phyloP scores from a whole-genome alignment of 495 filamentous ascomycete genomes.

The Apiosordaria backusii region DNA sequence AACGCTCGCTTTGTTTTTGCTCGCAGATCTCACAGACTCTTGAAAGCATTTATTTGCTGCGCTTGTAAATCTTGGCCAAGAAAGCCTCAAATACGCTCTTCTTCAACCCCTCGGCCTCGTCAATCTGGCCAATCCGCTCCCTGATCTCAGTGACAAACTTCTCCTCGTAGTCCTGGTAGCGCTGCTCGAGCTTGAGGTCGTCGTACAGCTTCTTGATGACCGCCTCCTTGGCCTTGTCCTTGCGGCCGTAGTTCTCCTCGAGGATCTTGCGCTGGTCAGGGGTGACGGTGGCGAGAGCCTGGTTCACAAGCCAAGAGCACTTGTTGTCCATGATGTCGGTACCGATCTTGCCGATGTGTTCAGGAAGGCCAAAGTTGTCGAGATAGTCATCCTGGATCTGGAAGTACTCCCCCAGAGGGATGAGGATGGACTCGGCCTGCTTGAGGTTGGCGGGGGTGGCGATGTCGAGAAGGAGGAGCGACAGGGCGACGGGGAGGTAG shows the following conservation, averaged over 20 bases:
- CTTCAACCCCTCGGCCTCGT: constrained; percentile 83
- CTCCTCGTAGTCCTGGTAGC: constrained; percentile 88
- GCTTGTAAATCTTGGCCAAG: constrained; percentile 94
- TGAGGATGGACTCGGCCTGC: constrained; percentile 83
- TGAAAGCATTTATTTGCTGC: constrained; percentile 68
- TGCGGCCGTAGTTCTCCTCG: constrained; percentile 84
- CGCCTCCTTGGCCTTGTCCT: constrained; percentile 74
- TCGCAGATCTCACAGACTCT: neutral
- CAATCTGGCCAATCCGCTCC: constrained; percentile 69
- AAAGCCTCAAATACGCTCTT: constrained; percentile 86
- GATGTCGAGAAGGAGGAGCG: constrained; percentile 73
- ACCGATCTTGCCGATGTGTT: constrained; percentile 92
- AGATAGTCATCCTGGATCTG: constrained; percentile 98
- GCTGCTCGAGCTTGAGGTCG: constrained; percentile 74
- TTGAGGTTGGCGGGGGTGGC: constrained; percentile 82
- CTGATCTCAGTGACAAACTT: constrained; percentile 69
- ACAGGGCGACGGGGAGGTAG: constrained; percentile 94
- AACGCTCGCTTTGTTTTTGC: neutral
- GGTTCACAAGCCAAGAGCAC: constrained; percentile 96
- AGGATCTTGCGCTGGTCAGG: constrained; percentile 78
- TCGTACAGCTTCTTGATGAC: constrained; percentile 83
- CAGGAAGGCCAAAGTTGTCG: constrained; percentile 90
- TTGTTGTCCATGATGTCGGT: constrained; percentile 99
- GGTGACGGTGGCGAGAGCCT: constrained; percentile 72
- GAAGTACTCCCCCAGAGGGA: constrained; percentile 99